Conservation (phyloP, 2,329 filamentous ascomycete genomes). For the Cladosporium austrohemisphaericum region DNA sequence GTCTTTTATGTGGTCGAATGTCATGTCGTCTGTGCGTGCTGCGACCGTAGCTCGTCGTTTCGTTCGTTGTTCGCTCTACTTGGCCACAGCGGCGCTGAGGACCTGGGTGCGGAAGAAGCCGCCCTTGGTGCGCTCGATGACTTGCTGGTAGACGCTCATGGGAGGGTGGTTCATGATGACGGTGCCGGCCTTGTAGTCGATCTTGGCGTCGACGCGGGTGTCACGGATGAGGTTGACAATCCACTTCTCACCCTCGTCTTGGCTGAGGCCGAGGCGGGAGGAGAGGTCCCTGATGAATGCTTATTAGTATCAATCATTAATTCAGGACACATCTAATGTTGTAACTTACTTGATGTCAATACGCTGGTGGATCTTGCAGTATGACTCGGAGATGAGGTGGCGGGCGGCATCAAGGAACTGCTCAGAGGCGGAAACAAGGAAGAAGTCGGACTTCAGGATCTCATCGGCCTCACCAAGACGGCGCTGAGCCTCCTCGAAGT, state of each 20-base stretch:
- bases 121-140: conserved; percentile 98
- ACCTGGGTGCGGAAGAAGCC: conserved; percentile 98
- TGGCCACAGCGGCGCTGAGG: conserved; percentile 59
- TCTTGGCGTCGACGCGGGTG: conserved; percentile 96
- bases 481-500: conserved; percentile 94
- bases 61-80: conserved; percentile 29
- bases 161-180: conserved; percentile 99
- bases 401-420: conserved; percentile 89
- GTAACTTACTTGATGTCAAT: conserved; percentile 81
- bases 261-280: conserved; percentile 81
- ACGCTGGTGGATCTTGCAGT: conserved; percentile 99
- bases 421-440: conserved; percentile 80
- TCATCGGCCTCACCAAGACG: conserved; percentile 84
- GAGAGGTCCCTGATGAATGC: conserved; percentile 66
- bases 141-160: conserved; percentile 97
- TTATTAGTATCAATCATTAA: conserved; percentile 20
- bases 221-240: conserved; percentile 99
- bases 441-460: conserved; percentile 91
- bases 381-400: conserved; percentile 96
- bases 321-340: not conserved
- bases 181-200: conserved; percentile 97
- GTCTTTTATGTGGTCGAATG: not conserved
- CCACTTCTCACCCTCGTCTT: conserved; percentile 99
- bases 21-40: conserved; percentile 4
- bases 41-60: conserved; percentile 11